Evolutionary conservation across 805 yeast genomes (phyloP).

Genomic region (Peterozyma toletana): DNA sequence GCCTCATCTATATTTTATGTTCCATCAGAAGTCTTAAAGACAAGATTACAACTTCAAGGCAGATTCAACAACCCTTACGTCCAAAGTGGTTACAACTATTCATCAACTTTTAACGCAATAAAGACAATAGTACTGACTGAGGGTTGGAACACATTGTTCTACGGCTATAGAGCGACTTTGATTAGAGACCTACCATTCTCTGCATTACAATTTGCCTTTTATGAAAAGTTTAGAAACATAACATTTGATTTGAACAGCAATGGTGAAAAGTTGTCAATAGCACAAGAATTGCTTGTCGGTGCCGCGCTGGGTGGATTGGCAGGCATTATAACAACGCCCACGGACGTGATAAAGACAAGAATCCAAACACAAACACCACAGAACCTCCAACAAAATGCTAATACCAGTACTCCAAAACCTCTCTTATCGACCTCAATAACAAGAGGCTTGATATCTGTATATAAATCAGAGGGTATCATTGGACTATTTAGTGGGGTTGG

Average conservation of each 20-base stretch:
- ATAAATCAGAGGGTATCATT: conserved; percentile 62
- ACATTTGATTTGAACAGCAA: conserved; percentile 33
- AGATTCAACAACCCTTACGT: conserved; percentile 73
- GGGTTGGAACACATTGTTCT: conserved; percentile 71
- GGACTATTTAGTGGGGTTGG: conserved; percentile 94
- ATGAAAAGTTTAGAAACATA: conserved; percentile 68
- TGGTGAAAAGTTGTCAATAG: conserved; percentile 42
- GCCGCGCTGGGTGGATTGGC: conserved; percentile 95
- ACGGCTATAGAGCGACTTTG: conserved; percentile 91
- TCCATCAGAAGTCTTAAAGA: conserved; percentile 91
- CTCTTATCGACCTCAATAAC: conserved; percentile 35
- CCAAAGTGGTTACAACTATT: conserved; percentile 80
- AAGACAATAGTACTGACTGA: conserved; percentile 56
- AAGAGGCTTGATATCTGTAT: conserved; percentile 48
- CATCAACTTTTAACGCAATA: conserved; percentile 66
- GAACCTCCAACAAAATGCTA: conserved; percentile 11
- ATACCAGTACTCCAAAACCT: conserved; percentile 14
- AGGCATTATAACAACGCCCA: conserved; percentile 82
- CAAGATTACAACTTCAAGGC: conserved; percentile 91
- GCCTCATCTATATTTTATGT: conserved; percentile 86
- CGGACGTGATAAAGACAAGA: conserved; percentile 88
- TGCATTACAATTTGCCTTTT: conserved; percentile 92
- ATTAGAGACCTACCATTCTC: conserved; percentile 92
- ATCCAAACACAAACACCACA: conserved; percentile 76
- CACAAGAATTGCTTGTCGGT: conserved; percentile 74